phyloP scores from a whole-genome alignment of 2,329 filamentous ascomycete species.

The Diplodia sapinea region DNA sequence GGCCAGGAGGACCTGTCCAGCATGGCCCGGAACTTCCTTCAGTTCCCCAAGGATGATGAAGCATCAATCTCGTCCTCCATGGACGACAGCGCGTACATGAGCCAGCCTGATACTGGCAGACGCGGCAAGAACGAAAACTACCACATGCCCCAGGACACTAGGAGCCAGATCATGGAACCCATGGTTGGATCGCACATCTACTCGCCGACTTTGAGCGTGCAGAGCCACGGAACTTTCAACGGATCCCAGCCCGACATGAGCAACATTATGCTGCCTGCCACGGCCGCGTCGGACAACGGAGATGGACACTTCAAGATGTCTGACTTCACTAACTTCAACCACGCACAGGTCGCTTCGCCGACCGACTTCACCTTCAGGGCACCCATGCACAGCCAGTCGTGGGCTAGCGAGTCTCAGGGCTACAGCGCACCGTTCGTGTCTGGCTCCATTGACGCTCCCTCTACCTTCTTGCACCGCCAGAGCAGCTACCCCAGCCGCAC shows the following conservation, averaged over 20 bases:
- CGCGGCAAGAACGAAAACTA: slow-evolving; percentile 35
- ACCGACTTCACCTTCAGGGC: slow-evolving; percentile 28
- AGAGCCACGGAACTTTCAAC: slow-evolving; percentile 43
- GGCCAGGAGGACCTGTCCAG: slow-evolving; percentile 43
- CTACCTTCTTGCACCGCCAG: slow-evolving; percentile 22
- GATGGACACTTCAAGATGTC: slow-evolving; percentile 39
- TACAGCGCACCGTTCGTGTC: slow-evolving; percentile 38
- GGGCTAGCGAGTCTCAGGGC: slow-evolving; percentile 38
- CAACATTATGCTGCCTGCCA: slow-evolving; percentile 42
- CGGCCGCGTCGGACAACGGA: slow-evolving; percentile 42
- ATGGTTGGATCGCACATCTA: slow-evolving; percentile 43
- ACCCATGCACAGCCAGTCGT: slow-evolving; percentile 36
- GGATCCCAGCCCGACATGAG: slow-evolving; percentile 43
- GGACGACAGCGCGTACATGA: slow-evolving; percentile 50
- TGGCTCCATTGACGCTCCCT: slow-evolving; percentile 25
- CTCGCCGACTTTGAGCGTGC: slow-evolving; percentile 47
- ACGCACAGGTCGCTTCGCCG: slow-evolving; percentile 45
- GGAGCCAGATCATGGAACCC: slow-evolving; percentile 40
- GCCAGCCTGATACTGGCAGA: slow-evolving; percentile 47
- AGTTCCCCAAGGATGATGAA: slow-evolving; percentile 46
- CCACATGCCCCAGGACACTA: slow-evolving; percentile 41
- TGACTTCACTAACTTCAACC: slow-evolving; percentile 47
- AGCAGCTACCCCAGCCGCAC: slow-evolving; percentile 24
- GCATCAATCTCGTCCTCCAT: slow-evolving; percentile 49
- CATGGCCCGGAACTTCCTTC: slow-evolving; percentile 41